phyloP scores from a whole-genome alignment of 139 green algal genomes.

The Haematococcus sp. region DNA sequence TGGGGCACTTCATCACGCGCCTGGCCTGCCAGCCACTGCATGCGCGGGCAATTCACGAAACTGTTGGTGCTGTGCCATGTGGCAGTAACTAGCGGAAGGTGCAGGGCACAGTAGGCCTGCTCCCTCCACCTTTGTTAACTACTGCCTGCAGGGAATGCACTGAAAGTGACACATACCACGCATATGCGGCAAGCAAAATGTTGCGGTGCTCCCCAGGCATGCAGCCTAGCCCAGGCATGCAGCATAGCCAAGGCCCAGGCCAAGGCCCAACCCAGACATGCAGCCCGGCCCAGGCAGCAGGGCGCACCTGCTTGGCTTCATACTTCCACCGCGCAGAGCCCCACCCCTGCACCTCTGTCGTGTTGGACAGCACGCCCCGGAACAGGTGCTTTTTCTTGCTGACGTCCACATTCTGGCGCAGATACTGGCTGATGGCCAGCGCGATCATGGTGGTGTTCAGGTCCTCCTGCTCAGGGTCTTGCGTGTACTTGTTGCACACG shows the following conservation, averaged over 20 bases:
- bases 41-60: neutral
- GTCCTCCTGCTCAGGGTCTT: slow-evolving; percentile 25
- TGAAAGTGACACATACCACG: no score
- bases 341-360: slow-evolving; percentile 6
- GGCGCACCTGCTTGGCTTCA: neutral
- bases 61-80: neutral
- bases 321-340: slow-evolving; percentile 10
- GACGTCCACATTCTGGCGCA: slow-evolving; percentile 12
- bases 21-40: neutral
- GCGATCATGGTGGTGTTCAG: slow-evolving; percentile 15
- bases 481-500: slow-evolving; percentile 25
- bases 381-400: no score
- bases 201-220: no score
- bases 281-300: neutral
- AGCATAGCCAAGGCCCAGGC: no score
- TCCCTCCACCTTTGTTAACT: no score
- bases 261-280: no score
- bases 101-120: no score
- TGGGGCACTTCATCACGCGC: slow-evolving; percentile 2
- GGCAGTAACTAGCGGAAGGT: no score
- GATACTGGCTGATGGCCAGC: slow-evolving; percentile 18
- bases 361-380: no score
- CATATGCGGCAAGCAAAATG: no score
- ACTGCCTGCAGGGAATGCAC: no score
- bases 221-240: no score